Base-by-base conservation (phyloP, 2,329 filamentous ascomycete genomes). In the Fragosphaeria purpurea region DNA sequence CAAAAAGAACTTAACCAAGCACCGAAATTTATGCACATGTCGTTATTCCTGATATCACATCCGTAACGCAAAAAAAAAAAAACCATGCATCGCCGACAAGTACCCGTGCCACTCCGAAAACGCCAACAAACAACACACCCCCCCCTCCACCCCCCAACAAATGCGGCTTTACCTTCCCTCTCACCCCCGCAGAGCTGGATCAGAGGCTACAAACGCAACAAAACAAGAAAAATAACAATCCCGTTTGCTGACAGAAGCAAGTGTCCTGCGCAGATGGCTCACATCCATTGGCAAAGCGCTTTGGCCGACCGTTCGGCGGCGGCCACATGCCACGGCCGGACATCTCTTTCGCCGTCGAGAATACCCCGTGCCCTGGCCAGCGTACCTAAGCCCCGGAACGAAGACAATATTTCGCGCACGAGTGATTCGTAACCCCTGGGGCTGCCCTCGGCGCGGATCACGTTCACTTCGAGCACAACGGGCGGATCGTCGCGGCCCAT, bases 241-340 rank as follows among this genome's bases (percentile, higher is more conserved):
- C 22, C 22, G 22, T 22, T 22, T 22, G 22, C 22, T 22, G 22
- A 22, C 22, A 22, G 22, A 22, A 22, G 22, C 22, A 22, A 22
- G 22, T 22, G 22, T 22, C 22, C 22, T 22, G 22, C 22, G 22
- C 22, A 22, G 22, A 22, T 22, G 22, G 13, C 34, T 75, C 69
- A 87, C 74, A 84, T 76, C 59, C 83, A 65, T 60, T 79, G 69
- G 63, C 81, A 80, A 61, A 91, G 65, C 22, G 76, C 82, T 62
- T 78, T 72, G 4, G 82, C 80, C 2, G 78, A 84, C 66, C 83
- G 84, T 65, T 85, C 76, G 3, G 82, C 85, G 13, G 79, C 83
- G 10, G 80, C 83, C 53, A 91, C 70, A 70, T 91, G 87, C 84
- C 86, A 88, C 13, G 87, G 87, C 59, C 85, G 69, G n/a, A 81